A percentile compares a stretch with the other conserved stretches of the same genome.
phyloP scores from a whole-genome alignment of 345 rosid species.

The Abelmoschus esculentus region DNA sequence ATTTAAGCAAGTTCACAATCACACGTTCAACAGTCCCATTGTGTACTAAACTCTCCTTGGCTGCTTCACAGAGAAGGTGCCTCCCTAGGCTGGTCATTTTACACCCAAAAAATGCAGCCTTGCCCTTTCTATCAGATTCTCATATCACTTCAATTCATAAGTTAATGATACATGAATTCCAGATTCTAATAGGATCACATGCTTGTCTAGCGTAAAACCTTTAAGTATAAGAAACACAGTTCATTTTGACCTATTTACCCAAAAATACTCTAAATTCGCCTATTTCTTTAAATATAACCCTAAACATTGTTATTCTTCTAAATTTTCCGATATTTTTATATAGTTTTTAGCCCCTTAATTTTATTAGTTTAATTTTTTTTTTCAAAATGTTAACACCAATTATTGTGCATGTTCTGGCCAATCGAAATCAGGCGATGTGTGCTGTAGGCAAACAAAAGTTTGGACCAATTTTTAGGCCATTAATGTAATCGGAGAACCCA shows the following conservation, averaged over 20 bases:
- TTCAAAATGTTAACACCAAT: no score
- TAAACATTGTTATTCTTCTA: no score
- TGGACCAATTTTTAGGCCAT: not conserved
- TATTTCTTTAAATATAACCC: no score
- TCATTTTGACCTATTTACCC: no score
- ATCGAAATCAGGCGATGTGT: no score
- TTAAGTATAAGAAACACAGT: no score
- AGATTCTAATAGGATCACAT: not conserved
- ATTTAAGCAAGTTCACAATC: not conserved
- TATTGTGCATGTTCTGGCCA: no score
- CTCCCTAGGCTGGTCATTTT: not conserved
- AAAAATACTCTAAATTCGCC: no score
- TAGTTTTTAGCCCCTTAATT: no score
- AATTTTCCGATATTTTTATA: no score
- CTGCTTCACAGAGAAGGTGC: not conserved
- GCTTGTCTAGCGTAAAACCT: not conserved
- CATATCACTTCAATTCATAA: not conserved
- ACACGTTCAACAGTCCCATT: not conserved
- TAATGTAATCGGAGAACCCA: not conserved
- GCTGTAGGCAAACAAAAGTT: not conserved
- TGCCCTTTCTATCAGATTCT: not conserved
- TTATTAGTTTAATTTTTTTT: no score
- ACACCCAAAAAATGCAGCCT: not conserved
- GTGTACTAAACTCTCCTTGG: not conserved
- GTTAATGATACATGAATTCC: not conserved